Evolutionary conservation across 2,329 filamentous ascomycete genomes (phyloP).

Genomic region (Beauveria sp.): DNA sequence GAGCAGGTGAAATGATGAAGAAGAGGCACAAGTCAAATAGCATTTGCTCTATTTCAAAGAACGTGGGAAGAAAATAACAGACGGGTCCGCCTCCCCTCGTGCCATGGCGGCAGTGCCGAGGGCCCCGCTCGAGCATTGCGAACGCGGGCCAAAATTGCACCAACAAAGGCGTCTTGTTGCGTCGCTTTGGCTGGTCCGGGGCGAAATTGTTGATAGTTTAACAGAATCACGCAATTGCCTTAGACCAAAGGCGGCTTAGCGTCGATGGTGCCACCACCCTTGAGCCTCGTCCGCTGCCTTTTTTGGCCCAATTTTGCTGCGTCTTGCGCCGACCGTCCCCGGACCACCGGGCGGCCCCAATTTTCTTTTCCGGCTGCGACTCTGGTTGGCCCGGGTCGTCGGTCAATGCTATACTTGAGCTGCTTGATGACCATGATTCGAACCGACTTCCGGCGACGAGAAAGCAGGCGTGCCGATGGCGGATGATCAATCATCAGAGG

Average conservation of each 20-base stretch:
- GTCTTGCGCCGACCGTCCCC: slow-evolving; percentile 1
- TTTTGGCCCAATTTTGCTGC: slow-evolving; percentile 3
- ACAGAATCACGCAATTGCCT: slow-evolving; percentile 34
- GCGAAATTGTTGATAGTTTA: slow-evolving; percentile 29
- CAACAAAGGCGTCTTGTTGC: slow-evolving; percentile 13
- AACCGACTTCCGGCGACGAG: background rate
- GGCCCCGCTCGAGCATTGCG: slow-evolving; percentile 1
- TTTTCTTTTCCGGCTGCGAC: slow-evolving; percentile 1
- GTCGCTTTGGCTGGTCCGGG: background rate
- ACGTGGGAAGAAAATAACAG: background rate
- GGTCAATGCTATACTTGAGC: background rate
- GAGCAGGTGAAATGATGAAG: background rate
- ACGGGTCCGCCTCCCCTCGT: slow-evolving; percentile 2
- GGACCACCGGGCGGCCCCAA: background rate
- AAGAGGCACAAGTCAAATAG: slow-evolving; percentile 1
- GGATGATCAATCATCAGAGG: background rate
- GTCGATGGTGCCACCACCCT: slow-evolving; percentile 13
- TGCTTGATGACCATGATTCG: background rate
- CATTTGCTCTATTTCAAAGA: slow-evolving; percentile 3
- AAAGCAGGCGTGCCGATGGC: background rate
- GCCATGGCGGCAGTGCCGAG: background rate
- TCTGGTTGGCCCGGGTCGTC: slow-evolving; percentile 10
- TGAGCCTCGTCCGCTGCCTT: slow-evolving; percentile 1
- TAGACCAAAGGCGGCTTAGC: slow-evolving; percentile 25
- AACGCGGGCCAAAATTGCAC: slow-evolving; percentile 15